phyloP scores from a whole-genome alignment of 306 rosid species.

The Pterocarpus santalinus region DNA sequence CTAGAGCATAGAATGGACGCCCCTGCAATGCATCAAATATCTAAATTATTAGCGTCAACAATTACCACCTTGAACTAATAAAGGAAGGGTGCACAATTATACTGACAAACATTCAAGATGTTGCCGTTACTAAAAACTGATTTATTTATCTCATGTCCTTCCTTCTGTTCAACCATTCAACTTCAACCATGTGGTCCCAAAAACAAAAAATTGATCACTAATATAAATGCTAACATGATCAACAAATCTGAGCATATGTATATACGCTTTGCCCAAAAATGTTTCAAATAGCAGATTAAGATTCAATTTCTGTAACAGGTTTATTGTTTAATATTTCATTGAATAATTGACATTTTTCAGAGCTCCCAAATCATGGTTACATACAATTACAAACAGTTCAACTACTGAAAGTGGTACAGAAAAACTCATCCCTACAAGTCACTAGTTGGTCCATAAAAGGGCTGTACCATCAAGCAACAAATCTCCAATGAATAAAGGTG shows the following conservation, averaged over 20 bases:
- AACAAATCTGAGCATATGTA: background rate
- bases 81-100: background rate
- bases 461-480: background rate
- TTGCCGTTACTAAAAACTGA: background rate
- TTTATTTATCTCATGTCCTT: background rate
- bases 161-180: constrained; percentile 6
- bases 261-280: background rate
- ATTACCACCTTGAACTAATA: constrained; percentile 8
- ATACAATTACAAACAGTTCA: background rate
- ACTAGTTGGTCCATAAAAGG: background rate
- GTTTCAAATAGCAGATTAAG: constrained; percentile 27
- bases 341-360: constrained; percentile 8
- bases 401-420: constrained; percentile 1
- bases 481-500: background rate
- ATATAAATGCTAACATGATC: background rate
- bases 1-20: constrained; percentile 34
- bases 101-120: background rate
- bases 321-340: constrained; percentile 6
- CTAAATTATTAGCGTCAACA: background rate
- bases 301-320: constrained; percentile 18
- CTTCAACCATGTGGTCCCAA: background rate
- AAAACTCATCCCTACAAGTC: constrained; percentile 14
- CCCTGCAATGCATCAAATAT: constrained; percentile 49
- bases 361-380: constrained; percentile 11
- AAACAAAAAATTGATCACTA: background rate